phyloP scores from a whole-genome alignment of 2,329 filamentous ascomycete genomes.

The Sporothrix protearum region DNA sequence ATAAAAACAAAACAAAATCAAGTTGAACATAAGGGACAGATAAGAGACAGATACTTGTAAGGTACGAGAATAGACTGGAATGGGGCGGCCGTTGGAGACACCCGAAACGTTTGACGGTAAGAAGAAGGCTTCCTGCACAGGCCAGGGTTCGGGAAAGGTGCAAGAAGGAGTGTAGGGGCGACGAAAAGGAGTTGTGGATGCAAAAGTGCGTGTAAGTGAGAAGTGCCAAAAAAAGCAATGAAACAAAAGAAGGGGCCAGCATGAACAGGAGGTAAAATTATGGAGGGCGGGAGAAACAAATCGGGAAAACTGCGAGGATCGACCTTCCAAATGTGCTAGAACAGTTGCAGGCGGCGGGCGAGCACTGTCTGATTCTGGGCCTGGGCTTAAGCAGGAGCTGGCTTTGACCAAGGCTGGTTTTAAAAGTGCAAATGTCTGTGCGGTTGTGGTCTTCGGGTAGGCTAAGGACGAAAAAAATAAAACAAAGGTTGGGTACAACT shows the following conservation, averaged over 20 bases:
- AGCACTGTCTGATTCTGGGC: background rate
- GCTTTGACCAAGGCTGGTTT: background rate
- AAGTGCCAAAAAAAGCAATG: background rate
- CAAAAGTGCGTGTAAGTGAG: background rate
- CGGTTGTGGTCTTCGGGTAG: background rate
- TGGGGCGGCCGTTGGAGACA: conserved; percentile 8
- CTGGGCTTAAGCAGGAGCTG: background rate
- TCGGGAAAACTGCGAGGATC: background rate
- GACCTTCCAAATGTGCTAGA: background rate
- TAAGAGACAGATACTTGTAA: background rate
- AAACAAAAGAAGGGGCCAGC: background rate
- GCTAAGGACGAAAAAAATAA: background rate
- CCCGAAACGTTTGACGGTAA: background rate
- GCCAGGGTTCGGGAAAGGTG: background rate
- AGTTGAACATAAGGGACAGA: background rate
- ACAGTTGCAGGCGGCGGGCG: background rate
- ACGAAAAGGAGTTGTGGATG: background rate
- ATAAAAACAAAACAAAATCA: background rate
- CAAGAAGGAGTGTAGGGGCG: background rate
- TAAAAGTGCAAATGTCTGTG: background rate
- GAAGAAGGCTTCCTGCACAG: background rate
- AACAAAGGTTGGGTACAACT: background rate
- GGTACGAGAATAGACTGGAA: background rate
- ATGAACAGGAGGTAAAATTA: background rate
- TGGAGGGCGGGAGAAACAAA: background rate